Evolutionary conservation across 495 filamentous ascomycete species (phyloP).

Genomic region (Penicillium macrosclerotiorum): DNA sequence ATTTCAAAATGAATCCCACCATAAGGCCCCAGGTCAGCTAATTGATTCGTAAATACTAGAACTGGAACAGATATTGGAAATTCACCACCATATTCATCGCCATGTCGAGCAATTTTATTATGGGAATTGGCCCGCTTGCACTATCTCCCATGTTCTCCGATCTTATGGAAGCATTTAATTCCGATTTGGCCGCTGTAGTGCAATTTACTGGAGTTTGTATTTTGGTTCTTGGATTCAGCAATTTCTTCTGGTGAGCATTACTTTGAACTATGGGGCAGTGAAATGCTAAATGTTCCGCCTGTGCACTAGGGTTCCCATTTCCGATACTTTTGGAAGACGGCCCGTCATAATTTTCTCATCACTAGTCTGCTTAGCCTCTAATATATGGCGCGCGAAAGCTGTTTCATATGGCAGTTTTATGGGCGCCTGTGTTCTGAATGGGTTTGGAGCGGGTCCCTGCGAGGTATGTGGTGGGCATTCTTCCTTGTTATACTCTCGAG

Average conservation of each 20-base stretch:
- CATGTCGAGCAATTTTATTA: constrained; percentile 52
- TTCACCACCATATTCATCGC: constrained; percentile 44
- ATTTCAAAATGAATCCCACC: no score
- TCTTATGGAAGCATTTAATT: constrained; percentile 55
- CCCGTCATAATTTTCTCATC: constrained; percentile 57
- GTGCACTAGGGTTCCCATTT: constrained; percentile 51
- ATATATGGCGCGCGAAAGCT: constrained; percentile 59
- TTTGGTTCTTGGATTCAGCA: constrained; percentile 61
- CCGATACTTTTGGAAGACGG: constrained; percentile 56
- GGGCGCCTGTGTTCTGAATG: constrained; percentile 59
- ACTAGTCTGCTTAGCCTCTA: constrained; percentile 53
- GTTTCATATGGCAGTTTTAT: constrained; percentile 59
- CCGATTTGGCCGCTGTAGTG: constrained; percentile 46
- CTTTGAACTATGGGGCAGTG: no score
- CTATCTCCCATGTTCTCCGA: constrained; percentile 57
- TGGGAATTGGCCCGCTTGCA: constrained; percentile 58
- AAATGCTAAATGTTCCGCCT: background rate
- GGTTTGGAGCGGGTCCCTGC: constrained; percentile 54
- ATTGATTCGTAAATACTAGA: constrained; percentile 16
- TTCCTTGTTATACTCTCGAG: background rate
- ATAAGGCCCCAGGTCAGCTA: background rate
- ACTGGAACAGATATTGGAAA: constrained; percentile 44
- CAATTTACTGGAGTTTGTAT: constrained; percentile 60
- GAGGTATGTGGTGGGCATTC: background rate
- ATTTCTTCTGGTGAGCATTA: constrained; percentile 53